Evolutionary conservation across 257 asterid species (phyloP).

Genomic region (Paraleonurus japonicus): DNA sequence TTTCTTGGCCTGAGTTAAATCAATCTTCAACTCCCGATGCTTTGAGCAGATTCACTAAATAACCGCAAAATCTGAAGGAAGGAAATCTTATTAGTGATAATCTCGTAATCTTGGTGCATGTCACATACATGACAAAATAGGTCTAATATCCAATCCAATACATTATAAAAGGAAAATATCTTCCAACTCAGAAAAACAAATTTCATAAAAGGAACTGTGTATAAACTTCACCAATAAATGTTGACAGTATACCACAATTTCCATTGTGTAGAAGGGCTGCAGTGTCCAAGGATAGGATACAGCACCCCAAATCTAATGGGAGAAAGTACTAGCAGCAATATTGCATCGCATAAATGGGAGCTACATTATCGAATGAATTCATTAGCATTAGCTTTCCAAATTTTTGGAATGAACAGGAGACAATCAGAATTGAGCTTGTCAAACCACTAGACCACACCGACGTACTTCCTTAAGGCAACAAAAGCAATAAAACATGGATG

Average conservation of each 20-base stretch:
- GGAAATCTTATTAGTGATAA: constrained; percentile 13
- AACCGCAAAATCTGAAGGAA: constrained; percentile 83
- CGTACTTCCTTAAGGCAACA: neutral
- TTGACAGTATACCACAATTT: constrained; percentile 10
- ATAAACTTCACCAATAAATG: constrained; percentile 6
- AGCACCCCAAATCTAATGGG: constrained; percentile 7
- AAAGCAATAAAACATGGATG: neutral
- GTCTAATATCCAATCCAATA: constrained; percentile 1
- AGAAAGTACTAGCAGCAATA: neutral
- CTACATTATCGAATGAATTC: neutral
- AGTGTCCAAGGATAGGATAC: constrained; percentile 11
- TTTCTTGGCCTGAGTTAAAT: constrained; percentile 81
- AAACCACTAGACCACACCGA: neutral
- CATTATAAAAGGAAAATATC: neutral
- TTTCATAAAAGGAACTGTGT: constrained; percentile 3
- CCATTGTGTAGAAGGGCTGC: neutral
- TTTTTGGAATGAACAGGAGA: neutral
- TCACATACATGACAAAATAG: neutral
- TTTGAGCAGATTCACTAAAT: constrained; percentile 93
- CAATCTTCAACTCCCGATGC: constrained; percentile 78
- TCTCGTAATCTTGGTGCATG: neutral
- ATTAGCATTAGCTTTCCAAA: neutral
- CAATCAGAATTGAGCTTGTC: neutral
- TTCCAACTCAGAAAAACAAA: constrained; percentile 23
- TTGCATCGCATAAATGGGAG: neutral